Evolutionary conservation across 805 yeast genomes (phyloP).

Genomic region (Myxozyma neotropica): DNA sequence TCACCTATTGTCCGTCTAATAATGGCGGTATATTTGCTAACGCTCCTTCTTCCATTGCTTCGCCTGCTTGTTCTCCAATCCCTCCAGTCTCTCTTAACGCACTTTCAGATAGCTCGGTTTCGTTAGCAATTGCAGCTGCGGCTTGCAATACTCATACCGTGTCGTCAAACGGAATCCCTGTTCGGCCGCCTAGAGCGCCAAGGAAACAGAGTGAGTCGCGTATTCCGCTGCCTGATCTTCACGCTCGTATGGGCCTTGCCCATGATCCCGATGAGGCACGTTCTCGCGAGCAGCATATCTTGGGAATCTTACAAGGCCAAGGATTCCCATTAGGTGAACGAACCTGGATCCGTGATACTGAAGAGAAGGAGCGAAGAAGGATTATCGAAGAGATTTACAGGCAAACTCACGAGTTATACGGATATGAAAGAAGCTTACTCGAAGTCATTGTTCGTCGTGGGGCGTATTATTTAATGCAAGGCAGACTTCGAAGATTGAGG

Average conservation of each 20-base stretch:
- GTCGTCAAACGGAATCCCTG: neutral
- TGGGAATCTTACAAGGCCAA: constrained; percentile 50
- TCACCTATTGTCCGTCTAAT: constrained; percentile 16
- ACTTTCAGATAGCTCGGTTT: neutral
- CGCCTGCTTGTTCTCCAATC: constrained; percentile 13
- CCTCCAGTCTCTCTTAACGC: neutral
- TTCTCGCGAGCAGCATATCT: constrained; percentile 44
- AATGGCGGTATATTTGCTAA: neutral
- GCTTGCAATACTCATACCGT: neutral
- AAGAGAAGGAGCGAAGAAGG: constrained; percentile 52
- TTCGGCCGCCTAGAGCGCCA: constrained; percentile 28
- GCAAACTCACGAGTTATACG: constrained; percentile 53
- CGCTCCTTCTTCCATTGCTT: constrained; percentile 3
- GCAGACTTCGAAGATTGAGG: constrained; percentile 68
- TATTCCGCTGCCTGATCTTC: constrained; percentile 45
- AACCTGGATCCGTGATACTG: constrained; percentile 85
- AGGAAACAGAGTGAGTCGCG: constrained; percentile 44
- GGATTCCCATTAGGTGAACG: constrained; percentile 74
- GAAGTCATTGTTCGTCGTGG: constrained; percentile 81
- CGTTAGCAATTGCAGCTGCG: constrained; percentile 1
- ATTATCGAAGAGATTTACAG: constrained; percentile 54
- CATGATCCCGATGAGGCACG: constrained; percentile 45
- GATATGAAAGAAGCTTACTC: constrained; percentile 56
- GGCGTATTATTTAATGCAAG: constrained; percentile 77
- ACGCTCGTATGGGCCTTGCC: constrained; percentile 44